A percentile compares a stretch with the other conserved stretches of the same genome.
Conservation (phyloP, 169 alveolate genomes). For the Condylostoma magnum region DNA sequence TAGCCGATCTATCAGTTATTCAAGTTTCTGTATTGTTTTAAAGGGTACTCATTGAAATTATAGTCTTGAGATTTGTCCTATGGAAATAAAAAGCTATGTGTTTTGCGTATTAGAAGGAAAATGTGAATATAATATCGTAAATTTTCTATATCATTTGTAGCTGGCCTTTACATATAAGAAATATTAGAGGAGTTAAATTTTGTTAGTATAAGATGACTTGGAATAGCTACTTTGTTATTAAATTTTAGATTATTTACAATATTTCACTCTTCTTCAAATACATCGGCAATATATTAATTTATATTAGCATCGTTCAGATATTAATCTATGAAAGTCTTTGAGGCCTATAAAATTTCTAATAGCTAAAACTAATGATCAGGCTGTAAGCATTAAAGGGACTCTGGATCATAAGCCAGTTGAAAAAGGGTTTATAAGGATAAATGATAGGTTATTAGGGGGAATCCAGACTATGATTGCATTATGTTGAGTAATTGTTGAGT, state of each 20-base stretch:
- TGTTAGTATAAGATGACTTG: neutral
- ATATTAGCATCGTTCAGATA: neutral
- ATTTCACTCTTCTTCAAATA: conserved; percentile 20
- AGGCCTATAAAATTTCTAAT: neutral
- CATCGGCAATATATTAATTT: neutral
- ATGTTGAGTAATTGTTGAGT: neutral
- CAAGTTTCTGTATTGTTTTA: neutral
- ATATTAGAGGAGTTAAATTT: neutral
- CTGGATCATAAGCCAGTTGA: neutral
- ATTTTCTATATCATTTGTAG: neutral
- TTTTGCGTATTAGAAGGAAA: conserved; percentile 4
- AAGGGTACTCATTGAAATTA: neutral
- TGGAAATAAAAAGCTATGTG: neutral
- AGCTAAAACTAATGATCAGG: neutral
- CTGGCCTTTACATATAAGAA: neutral
- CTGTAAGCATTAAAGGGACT: neutral
- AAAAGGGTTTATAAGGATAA: neutral
- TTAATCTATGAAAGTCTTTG: neutral
- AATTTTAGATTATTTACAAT: neutral
- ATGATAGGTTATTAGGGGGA: neutral
- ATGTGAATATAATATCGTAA: neutral
- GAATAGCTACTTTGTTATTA: neutral
- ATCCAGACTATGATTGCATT: neutral
- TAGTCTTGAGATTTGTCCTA: neutral
- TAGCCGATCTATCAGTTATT: neutral